phyloP scores from a whole-genome alignment of 306 rosid species.

The Albizia julibrissin region DNA sequence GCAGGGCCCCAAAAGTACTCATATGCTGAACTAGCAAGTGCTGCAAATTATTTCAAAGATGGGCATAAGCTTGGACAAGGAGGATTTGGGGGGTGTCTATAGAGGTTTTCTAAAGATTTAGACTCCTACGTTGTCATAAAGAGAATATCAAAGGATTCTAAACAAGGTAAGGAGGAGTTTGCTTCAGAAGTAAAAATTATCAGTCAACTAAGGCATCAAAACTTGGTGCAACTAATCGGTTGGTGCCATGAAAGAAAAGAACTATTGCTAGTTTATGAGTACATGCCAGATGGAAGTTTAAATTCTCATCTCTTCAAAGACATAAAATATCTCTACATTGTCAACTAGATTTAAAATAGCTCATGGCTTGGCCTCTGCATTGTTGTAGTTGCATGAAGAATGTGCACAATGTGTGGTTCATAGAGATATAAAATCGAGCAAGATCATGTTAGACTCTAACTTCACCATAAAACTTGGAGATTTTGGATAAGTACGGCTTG shows the following conservation, averaged over 20 bases:
- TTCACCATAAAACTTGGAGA: slow-evolving; percentile 47
- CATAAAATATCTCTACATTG: neutral
- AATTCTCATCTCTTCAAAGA: neutral
- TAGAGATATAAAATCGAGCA: slow-evolving; percentile 46
- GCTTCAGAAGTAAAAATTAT: no score
- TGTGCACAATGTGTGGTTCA: neutral
- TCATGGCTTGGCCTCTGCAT: neutral
- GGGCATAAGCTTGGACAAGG: neutral
- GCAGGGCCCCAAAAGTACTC: neutral
- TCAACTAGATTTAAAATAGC: neutral
- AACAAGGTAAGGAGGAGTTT: no score
- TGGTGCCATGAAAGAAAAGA: no score
- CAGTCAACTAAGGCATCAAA: no score
- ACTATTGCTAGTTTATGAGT: no score
- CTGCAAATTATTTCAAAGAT: neutral
- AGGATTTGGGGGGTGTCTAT: slow-evolving; percentile 43
- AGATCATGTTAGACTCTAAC: slow-evolving; percentile 43
- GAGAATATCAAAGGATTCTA: neutral
- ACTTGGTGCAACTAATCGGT: no score
- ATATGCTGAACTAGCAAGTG: neutral
- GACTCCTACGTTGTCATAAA: neutral
- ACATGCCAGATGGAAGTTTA: no score
- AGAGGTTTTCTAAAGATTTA: neutral
- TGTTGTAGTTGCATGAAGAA: neutral
- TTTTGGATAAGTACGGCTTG: no score